Evolutionary conservation across 2,329 filamentous ascomycete genomes (phyloP), one percentile per base, ranked within the genome.

Genomic region (Cladosporium halotolerans): DNA sequence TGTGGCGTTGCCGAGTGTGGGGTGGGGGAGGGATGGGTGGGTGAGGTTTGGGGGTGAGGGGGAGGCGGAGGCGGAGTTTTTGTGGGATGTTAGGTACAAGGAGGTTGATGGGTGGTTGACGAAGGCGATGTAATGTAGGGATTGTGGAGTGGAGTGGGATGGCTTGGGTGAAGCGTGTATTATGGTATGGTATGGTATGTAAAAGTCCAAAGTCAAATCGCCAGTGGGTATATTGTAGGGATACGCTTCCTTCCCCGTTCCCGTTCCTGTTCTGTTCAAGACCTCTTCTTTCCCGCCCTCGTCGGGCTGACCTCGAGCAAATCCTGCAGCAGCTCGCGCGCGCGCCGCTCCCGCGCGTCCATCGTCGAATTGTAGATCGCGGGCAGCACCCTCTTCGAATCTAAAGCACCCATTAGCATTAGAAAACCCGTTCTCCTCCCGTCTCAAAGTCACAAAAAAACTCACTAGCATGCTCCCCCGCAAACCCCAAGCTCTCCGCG

Each of bases 381-480:
- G 11, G 84, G 83, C 48, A 89, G 68, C 3, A 89, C 67, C 67
- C 80, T 78, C 55, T 72, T 71, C 58, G 83, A 67, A 58, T 70
- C 69, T 71, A 9, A 38, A 19, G 45, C 60, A 48, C 14, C 23
- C 7, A 9, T 53, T 28, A 53, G 50, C 39, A 23, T 41, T 9
- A 5, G 38, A 51, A 5, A 42, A 53, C 38, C 14, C 6, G 18
- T 14, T 10, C 23, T 18, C 3, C 28, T 50, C 7, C 3, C 14
- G 14, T 23, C 7, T 28, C 5, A 28, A 28, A 28, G 1, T 28
- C 23, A 41, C 33, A 38, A 4, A 49, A 39, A 43, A 33, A 75
- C 75, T 69, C 82, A 78, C 92, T 89, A 42, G 88, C 89, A 74
- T 95, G 89, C 59, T 87, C 82, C 49, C 77, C 73, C 6, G 86